Evolutionary conservation across 331 rosid species (phyloP), one percentile per base, ranked within the genome.

Genomic region (Cucumis variabilis): DNA sequence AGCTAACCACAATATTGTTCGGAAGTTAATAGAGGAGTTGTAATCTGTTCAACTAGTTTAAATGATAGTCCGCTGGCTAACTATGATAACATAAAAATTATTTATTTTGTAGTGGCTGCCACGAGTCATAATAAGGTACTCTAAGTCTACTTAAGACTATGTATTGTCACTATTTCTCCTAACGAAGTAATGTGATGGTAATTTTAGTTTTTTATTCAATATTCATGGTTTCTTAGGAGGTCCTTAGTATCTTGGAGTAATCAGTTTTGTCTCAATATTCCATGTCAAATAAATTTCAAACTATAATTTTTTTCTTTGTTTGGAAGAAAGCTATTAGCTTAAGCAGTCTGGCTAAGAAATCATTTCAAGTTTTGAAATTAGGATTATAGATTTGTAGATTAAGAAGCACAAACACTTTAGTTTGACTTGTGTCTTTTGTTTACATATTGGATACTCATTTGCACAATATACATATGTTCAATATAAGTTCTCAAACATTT

Each of bases 121-220:
- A 97, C 96, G 95, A 98, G 99, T 87, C 99, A 97, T 91, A 97
- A 94, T 87, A 92, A 95, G 98, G 99, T 94, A 90, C n/a, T 62
- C 23, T 6, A 21, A 60, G 19, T 60, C 37, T 41, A 63, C 76
- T 83, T 83, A 65, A 63, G 44, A 46, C 65, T 7, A 1, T 41
- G 62, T n/a, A 7, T 83, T 14, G 16, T 84, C 24, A 20, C 17
- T 67, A 84, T n/a, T 1, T 13, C 50, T 81, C 30, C 9, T 46
- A 79, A 50, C 2, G 44, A 77, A 48, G 24, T 78, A 24, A 46
- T 21, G 30, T 51, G 16, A 48, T 13, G 62, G 30, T 50, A 13
- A 19, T 77, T 77, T n/a, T 76, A 6, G 0, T 60, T 60, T 15
- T 24, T 77, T 77, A 24, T 48, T 48, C 65, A 77, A 6, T 44